Evolutionary conservation across 306 rosid genomes (phyloP), one percentile per base, ranked within the genome.

Genomic region (Pterocarpus macrocarpus): DNA sequence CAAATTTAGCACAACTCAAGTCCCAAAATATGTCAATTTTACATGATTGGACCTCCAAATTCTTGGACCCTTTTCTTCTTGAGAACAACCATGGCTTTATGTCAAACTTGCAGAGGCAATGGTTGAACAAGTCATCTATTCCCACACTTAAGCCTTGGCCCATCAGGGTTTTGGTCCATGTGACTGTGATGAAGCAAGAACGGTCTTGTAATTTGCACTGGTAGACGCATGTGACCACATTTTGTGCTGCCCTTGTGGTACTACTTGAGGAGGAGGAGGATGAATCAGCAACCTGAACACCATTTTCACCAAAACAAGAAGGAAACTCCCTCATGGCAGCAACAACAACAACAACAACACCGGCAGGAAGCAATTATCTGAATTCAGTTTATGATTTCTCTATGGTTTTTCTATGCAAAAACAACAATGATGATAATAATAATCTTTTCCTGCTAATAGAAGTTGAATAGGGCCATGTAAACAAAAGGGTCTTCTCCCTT

Each of bases 221-320:
- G 32, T 94, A 94, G 3, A 94, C 88, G 69, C 97, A 94, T 17
- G 97, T 88, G 7, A 92, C 98, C 66, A 83, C 77, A 84, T 91
- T 94, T 64, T 91, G 97, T 22, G 97, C 88, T 67, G 84, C 66
- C 89, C 87, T 92, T 56, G 88, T 61, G 57, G 86, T 57, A n/a
- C 80, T 88, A 22, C 84, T 87, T 49, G 94, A 88, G 0, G 94
- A 90, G 1, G 61, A 55, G 22, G 61, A 53, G 14, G 89, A 86
- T 14, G 94, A 90, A 83, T 94, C 94, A 11, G 90, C 92, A 66
- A 94, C 87, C 80, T 94, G 98, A 36, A 94, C 89, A 34, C 97
- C 97, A 77, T 86, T 94, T 83, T 94, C 98, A 28, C 98, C 98
- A 74, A 94, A 91, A 82, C 97, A 94, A 82, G 98, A 92, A 80